phyloP scores from a whole-genome alignment of 208 protist genomes.

The Hexamita inflata region DNA sequence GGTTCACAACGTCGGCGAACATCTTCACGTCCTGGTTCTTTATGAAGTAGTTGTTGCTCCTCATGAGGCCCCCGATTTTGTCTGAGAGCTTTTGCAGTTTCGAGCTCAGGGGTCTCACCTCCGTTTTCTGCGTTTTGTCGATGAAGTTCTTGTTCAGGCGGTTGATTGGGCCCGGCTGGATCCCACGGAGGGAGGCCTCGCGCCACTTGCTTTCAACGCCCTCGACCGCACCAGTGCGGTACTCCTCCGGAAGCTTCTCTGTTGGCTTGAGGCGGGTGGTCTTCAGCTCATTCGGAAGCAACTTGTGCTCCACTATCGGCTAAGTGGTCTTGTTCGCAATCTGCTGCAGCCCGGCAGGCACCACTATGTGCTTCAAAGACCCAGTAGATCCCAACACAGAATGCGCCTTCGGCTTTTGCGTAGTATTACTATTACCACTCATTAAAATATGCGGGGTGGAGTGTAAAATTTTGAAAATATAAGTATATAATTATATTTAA shows the following conservation, averaged over 20 bases:
- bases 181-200: neutral
- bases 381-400: too few species aligned
- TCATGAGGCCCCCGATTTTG: slow-evolving; percentile 14
- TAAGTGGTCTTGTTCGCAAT: too few species aligned
- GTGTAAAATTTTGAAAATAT: too few species aligned
- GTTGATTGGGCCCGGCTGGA: neutral
- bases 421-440: too few species aligned
- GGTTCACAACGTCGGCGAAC: neutral
- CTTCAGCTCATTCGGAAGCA: too few species aligned
- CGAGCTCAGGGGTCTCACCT: neutral
- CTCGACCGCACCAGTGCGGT: neutral
- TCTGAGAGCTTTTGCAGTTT: neutral
- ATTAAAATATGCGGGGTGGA: too few species aligned
- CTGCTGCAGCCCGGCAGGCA: too few species aligned
- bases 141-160: neutral
- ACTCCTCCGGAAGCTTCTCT: neutral
- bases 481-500: too few species aligned
- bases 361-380: too few species aligned
- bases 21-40: neutral
- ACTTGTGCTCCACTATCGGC: too few species aligned
- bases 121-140: too few species aligned
- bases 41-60: neutral
- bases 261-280: neutral
- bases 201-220: neutral
- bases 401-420: too few species aligned